phyloP scores from a whole-genome alignment of 768 basidiomycete genomes.

The Sarcomyxa edulis region DNA sequence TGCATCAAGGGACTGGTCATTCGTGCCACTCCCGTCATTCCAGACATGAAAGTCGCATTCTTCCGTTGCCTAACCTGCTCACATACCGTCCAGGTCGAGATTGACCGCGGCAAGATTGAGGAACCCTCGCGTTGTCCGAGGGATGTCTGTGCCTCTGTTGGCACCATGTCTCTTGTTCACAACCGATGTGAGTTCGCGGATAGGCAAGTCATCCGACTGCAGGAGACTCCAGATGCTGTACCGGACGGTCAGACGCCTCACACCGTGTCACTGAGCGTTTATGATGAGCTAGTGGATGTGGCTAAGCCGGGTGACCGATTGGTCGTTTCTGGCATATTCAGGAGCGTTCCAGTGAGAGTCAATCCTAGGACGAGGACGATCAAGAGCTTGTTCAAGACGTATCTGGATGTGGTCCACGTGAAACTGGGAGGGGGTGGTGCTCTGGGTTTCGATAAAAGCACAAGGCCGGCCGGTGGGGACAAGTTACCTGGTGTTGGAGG shows the following conservation, averaged over 20 bases:
- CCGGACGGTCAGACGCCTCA: conserved; percentile 99
- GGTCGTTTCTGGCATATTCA: conserved; percentile 87
- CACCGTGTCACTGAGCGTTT: conserved; percentile 94
- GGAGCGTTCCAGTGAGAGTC: conserved; percentile 91
- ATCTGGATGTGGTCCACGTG: conserved; percentile 92
- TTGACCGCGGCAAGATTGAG: conserved; percentile 95
- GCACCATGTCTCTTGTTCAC: conserved; percentile 93
- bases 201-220: conserved; percentile 89
- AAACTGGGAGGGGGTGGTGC: conserved; percentile 67
- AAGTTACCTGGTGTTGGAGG: conserved; percentile 66
- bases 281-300: conserved; percentile 97
- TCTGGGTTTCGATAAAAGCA: conserved; percentile 76
- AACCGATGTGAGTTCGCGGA: conserved; percentile 94
- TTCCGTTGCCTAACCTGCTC: conserved; percentile 95
- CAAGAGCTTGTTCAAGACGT: conserved; percentile 97
- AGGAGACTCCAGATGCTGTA: conserved; percentile 97
- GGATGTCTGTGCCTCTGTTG: conserved; percentile 83
- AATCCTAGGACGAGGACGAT: conserved; percentile 89
- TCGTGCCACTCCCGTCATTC: conserved; percentile 94
- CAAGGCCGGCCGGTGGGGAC: conserved; percentile 65
- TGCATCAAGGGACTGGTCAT: conserved; percentile 96
- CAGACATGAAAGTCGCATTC: conserved; percentile 98
- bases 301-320: conserved; percentile 94
- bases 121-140: conserved; percentile 91
- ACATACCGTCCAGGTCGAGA: conserved; percentile 96